These are phyloP conservation scores for Diospyros lotus DNA, from an alignment of 148 eudicot genomes.

Conservation along the genomic window DNA sequence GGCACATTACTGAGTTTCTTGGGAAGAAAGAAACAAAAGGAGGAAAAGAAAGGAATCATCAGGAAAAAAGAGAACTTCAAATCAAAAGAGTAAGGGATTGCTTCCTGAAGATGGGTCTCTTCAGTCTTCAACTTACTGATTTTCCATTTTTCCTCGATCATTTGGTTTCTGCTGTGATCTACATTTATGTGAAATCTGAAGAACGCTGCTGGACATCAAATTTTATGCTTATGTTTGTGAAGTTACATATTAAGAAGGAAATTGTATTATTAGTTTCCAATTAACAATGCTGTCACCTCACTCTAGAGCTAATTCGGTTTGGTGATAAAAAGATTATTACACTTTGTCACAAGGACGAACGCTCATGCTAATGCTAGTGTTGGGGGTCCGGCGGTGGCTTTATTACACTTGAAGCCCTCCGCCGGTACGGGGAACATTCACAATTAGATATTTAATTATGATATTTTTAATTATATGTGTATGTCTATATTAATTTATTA, in stretches of 20 bases:
- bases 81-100: conserved; percentile 5
- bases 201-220: neutral
- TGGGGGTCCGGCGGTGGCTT: too few species aligned
- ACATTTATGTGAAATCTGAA: neutral
- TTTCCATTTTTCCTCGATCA: neutral
- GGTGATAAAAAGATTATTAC: too few species aligned
- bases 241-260: neutral
- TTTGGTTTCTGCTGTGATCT: conserved; percentile 1
- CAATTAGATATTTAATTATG: too few species aligned
- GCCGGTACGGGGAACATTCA: too few species aligned
- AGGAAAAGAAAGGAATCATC: conserved; percentile 7
- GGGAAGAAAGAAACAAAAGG: conserved; percentile 1
- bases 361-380: too few species aligned
- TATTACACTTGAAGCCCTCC: too few species aligned
- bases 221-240: neutral
- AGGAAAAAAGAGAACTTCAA: conserved; percentile 4
- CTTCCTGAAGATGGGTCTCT: conserved; percentile 8
- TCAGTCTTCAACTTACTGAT: conserved; percentile 1
- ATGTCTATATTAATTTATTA: too few species aligned
- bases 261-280: neutral
- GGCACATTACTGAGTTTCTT: conserved; percentile 14
- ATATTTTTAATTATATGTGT: too few species aligned
- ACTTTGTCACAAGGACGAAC: too few species aligned
- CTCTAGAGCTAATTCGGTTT: too few species aligned
- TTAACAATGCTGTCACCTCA: too few species aligned